These are phyloP conservation scores for Pleomassaria siparia DNA, from an alignment of 2,329 filamentous ascomycete genomes.

Conservation along the genomic window DNA sequence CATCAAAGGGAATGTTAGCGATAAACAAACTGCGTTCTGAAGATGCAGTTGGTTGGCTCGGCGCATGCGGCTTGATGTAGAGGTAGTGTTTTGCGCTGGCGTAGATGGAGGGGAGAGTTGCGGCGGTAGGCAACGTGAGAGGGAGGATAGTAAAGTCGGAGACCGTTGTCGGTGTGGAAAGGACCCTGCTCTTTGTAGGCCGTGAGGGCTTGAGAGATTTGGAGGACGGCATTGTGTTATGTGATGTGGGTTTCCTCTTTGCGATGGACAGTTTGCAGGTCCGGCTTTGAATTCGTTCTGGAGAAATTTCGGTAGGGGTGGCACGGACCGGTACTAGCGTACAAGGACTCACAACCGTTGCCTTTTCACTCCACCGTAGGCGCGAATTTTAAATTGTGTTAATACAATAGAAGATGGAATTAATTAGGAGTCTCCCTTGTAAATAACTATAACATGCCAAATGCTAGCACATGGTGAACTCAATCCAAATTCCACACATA, in stretches of 20 bases:
- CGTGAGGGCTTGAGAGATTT: constrained; percentile 1
- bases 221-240: background rate
- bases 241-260: background rate
- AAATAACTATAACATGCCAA: too few relatives aligned
- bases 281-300: constrained; percentile 13
- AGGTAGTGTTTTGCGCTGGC: constrained; percentile 71
- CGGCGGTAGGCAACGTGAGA: constrained; percentile 60
- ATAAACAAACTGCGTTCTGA: constrained; percentile 80
- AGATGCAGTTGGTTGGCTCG: constrained; percentile 64
- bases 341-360: too few relatives aligned
- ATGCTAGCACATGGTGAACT: background rate
- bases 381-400: too few relatives aligned
- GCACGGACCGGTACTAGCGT: constrained; percentile 18
- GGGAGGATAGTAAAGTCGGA: constrained; percentile 70
- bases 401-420: too few relatives aligned
- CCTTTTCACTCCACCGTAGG: too few relatives aligned
- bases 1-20: constrained; percentile 86
- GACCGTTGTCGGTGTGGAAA: constrained; percentile 39
- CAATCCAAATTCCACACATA: background rate
- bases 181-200: constrained; percentile 15
- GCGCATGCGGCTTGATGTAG: constrained; percentile 81
- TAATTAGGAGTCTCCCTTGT: too few relatives aligned
- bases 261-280: constrained; percentile 2
- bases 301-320: constrained; percentile 38
- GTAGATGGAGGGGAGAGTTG: constrained; percentile 52